Evolutionary conservation across 1,284 basidiomycete genomes (phyloP).

Genomic region (Ceratobasidium sp.): DNA sequence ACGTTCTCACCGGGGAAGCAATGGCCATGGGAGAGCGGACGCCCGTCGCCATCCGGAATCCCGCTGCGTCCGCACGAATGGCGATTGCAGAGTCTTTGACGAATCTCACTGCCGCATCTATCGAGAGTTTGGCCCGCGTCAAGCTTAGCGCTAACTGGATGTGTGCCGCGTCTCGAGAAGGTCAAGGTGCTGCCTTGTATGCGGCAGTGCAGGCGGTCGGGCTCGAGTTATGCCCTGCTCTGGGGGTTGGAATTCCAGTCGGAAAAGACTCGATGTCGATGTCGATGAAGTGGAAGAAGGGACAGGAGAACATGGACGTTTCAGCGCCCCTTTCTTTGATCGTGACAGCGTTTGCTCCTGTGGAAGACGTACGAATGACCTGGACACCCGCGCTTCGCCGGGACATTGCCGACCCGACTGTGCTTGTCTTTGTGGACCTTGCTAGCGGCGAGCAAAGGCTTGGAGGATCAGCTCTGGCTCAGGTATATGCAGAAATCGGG

Average conservation of each 20-base stretch:
- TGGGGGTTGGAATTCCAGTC: conserved; percentile 94
- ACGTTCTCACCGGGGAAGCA: conserved; percentile 84
- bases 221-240: conserved; percentile 90
- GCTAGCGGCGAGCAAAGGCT: conserved; percentile 83
- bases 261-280: conserved; percentile 99
- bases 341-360: conserved; percentile 92
- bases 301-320: conserved; percentile 75
- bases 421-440: conserved; percentile 89
- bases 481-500: conserved; percentile 94
- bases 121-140: conserved; percentile 74
- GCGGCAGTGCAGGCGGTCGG: conserved; percentile 93
- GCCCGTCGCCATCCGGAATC: conserved; percentile 84
- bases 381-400: conserved; percentile 92
- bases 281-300: conserved; percentile 91
- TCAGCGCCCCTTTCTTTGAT: conserved; percentile 91
- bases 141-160: conserved; percentile 99
- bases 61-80: conserved; percentile 93
- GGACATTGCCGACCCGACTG: conserved; percentile 66
- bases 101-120: conserved; percentile 85
- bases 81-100: conserved; percentile 94
- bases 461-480: conserved; percentile 93
- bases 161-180: conserved; percentile 89
- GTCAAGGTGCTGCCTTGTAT: conserved; percentile 91
- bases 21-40: conserved; percentile 99
- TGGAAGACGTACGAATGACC: conserved; percentile 77